phyloP scores from a whole-genome alignment of 805 yeast genomes.

The Nakazawaea ernobii region DNA sequence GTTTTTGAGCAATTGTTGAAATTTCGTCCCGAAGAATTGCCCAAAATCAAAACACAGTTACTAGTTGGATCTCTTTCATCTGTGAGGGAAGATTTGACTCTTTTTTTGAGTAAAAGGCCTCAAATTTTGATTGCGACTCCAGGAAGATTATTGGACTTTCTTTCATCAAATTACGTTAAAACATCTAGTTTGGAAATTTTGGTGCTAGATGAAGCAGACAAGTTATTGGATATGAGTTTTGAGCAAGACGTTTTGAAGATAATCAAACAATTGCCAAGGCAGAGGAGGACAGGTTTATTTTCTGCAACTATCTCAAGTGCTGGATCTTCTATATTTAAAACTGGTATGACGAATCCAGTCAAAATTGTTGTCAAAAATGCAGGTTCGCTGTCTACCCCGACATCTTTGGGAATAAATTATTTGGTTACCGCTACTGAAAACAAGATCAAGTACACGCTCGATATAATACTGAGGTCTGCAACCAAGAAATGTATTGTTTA shows the following conservation, averaged over 20 bases:
- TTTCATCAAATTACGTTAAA: slow-evolving; percentile 52
- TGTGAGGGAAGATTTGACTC: slow-evolving; percentile 66
- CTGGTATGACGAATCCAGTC: slow-evolving; percentile 93
- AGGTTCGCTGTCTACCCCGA: slow-evolving; percentile 42
- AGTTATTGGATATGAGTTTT: slow-evolving; percentile 74
- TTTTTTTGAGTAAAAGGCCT: slow-evolving; percentile 49
- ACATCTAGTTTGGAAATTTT: slow-evolving; percentile 64
- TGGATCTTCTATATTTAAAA: slow-evolving; percentile 68
- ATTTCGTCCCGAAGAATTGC: slow-evolving; percentile 43
- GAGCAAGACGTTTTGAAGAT: slow-evolving; percentile 63
- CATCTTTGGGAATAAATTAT: slow-evolving; percentile 57
- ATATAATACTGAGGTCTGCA: slow-evolving; percentile 44
- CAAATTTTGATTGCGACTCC: slow-evolving; percentile 89
- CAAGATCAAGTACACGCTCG: slow-evolving; percentile 56
- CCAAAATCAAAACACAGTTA: slow-evolving; percentile 46
- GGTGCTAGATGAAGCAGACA: slow-evolving; percentile 91
- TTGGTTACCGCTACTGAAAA: slow-evolving; percentile 49
- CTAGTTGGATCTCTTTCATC: slow-evolving; percentile 59
- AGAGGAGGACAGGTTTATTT: slow-evolving; percentile 87
- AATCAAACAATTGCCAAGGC: slow-evolving; percentile 71
- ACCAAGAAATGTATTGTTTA: slow-evolving; percentile 84
- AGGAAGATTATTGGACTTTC: slow-evolving; percentile 76
- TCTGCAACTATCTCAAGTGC: slow-evolving; percentile 91
- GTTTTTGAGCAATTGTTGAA: slow-evolving; percentile 60
- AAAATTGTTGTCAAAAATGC: slow-evolving; percentile 69